phyloP scores from a whole-genome alignment of 2,329 filamentous ascomycete species.

The Clarireedia homoeocarpa region DNA sequence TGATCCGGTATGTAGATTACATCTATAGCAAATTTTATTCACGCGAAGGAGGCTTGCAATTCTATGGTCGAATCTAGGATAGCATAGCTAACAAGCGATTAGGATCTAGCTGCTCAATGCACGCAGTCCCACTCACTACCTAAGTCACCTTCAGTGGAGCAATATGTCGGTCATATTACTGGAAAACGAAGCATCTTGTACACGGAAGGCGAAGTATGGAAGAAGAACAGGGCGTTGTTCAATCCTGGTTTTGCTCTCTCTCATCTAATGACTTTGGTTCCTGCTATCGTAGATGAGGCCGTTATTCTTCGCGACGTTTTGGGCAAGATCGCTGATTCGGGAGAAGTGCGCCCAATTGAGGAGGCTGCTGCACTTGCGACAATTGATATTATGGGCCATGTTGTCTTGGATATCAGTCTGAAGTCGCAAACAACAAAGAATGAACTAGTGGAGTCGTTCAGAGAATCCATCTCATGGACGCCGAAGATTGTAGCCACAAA shows the following conservation, averaged over 20 bases:
- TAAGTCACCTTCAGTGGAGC: not conserved
- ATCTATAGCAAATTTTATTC: not conserved
- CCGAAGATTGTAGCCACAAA: conserved; percentile 13
- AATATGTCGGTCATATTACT: conserved; percentile 5
- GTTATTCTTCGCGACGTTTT: conserved; percentile 11
- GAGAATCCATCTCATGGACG: conserved; percentile 17
- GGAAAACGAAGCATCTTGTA: conserved; percentile 16
- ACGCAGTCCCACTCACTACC: conserved; percentile 5
- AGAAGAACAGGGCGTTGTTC: conserved; percentile 18
- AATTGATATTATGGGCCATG: conserved; percentile 21
- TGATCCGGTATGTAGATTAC: conserved; percentile 2
- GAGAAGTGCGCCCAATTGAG: conserved; percentile 17
- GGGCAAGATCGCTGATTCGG: conserved; percentile 15
- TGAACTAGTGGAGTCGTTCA: conserved; percentile 15
- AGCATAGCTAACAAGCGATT: not conserved
- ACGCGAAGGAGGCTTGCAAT: not conserved
- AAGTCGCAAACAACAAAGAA: conserved; percentile 17
- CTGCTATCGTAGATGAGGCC: conserved; percentile 17
- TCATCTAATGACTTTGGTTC: conserved; percentile 15
- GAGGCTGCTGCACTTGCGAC: conserved; percentile 14
- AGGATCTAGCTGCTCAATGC: conserved; percentile 6
- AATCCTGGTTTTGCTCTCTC: conserved; percentile 20
- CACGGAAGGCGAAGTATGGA: conserved; percentile 21
- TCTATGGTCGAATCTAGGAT: not conserved
- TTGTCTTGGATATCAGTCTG: conserved; percentile 12